Conservation (phyloP, 441 rosid genomes). For the Erodium trifolium region DNA sequence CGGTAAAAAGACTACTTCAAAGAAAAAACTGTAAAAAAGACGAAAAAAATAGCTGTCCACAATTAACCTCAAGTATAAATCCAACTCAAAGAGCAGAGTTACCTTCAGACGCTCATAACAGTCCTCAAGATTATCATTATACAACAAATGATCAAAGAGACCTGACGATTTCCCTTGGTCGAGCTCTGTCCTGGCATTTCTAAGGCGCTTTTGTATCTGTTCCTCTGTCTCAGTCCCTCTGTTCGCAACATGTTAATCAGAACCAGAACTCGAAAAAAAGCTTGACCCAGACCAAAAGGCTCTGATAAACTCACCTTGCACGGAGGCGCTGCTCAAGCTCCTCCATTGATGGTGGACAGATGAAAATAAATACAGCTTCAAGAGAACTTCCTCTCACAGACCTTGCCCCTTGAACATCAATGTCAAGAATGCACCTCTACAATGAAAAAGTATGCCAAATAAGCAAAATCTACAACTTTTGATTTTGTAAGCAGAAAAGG, state of each 20-base stretch:
- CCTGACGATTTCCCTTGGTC: constrained; percentile 57
- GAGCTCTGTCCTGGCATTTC: constrained; percentile 67
- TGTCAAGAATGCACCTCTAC: too few species aligned
- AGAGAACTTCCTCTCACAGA: constrained; percentile 62
- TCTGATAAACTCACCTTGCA: constrained; percentile 41
- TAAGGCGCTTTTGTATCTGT: constrained; percentile 64
- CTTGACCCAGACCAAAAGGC: neutral
- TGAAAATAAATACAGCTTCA: constrained; percentile 55
- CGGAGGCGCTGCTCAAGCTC: constrained; percentile 80
- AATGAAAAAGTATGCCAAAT: constrained; percentile 11
- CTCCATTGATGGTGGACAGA: too few species aligned
- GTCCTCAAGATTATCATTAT: constrained; percentile 61
- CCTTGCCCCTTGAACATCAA: constrained; percentile 54
- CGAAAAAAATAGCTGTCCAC: too few species aligned
- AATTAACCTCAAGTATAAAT: too few species aligned
- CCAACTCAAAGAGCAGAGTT: constrained; percentile 13
- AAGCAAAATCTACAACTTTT: too few species aligned
- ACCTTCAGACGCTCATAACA: constrained; percentile 82
- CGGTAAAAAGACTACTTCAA: too few species aligned
- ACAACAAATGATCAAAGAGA: constrained; percentile 51
- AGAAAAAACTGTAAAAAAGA: too few species aligned
- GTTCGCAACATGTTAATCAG: constrained; percentile 19
- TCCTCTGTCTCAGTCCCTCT: constrained; percentile 90
- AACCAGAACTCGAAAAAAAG: constrained; percentile 14
- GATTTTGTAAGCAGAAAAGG: too few species aligned